Evolutionary conservation across 2,329 filamentous ascomycete genomes (phyloP).

Genomic region (Aphanoascus verrucosus): DNA sequence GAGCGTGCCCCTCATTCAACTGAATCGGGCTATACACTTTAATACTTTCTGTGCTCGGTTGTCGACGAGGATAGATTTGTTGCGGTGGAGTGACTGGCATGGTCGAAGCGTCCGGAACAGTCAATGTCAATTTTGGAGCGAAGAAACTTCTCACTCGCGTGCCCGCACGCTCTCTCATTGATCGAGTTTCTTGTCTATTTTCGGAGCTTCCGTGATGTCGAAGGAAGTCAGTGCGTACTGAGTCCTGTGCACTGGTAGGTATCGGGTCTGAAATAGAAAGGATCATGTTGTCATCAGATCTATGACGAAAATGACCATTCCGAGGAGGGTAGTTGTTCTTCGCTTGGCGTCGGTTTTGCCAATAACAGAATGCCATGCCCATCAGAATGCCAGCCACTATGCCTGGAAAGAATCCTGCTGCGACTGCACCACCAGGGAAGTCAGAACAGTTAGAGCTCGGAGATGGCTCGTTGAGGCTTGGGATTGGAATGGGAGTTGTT

Average conservation of each 20-base stretch:
- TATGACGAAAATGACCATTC: constrained; percentile 22
- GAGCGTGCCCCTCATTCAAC: constrained; percentile 16
- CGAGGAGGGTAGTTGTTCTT: not conserved
- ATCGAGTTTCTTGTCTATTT: constrained; percentile 19
- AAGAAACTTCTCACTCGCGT: constrained; percentile 32
- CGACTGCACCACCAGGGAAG: constrained; percentile 34
- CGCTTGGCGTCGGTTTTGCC: constrained; percentile 25
- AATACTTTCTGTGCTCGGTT: constrained; percentile 37
- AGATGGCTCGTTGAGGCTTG: constrained; percentile 11
- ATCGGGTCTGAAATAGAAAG: constrained; percentile 36
- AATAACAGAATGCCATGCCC: constrained; percentile 42
- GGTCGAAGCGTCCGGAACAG: constrained; percentile 14
- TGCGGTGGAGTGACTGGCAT: constrained; percentile 25
- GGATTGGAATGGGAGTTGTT: constrained; percentile 15
- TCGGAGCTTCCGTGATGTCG: constrained; percentile 23
- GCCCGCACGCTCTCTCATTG: constrained; percentile 27
- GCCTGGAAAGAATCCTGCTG: constrained; percentile 40
- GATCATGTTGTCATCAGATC: constrained; percentile 25
- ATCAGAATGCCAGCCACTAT: constrained; percentile 39
- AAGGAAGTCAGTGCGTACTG: constrained; percentile 37
- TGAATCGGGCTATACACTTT: constrained; percentile 37
- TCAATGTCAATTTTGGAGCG: constrained; percentile 18
- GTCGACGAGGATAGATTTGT: constrained; percentile 19
- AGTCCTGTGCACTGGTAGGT: constrained; percentile 30
- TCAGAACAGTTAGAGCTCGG: constrained; percentile 23